These are phyloP conservation scores for Arthrobotrys entomopaga DNA, from an alignment of 2,329 filamentous ascomycete species.

Conservation along the genomic window DNA sequence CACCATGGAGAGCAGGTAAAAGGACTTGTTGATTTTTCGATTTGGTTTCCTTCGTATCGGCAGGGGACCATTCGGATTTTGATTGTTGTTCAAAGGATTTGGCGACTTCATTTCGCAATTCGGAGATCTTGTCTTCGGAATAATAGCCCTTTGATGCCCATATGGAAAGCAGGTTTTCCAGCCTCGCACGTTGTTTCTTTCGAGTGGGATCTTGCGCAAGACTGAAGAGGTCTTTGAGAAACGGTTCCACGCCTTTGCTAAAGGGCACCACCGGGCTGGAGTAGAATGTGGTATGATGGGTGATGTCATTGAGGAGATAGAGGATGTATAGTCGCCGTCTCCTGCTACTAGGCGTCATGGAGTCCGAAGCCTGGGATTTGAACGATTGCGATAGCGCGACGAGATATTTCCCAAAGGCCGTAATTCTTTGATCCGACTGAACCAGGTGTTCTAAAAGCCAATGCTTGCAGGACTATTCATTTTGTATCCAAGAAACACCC, in stretches of 20 bases:
- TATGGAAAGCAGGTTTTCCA: constrained; percentile 72
- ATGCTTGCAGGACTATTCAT: constrained; percentile 81
- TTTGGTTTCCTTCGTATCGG: constrained; percentile 16
- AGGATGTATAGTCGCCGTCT: constrained; percentile 79
- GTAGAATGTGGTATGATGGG: constrained; percentile 74
- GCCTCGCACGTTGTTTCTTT: constrained; percentile 73
- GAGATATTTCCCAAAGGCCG: constrained; percentile 79
- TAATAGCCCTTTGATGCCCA: constrained; percentile 78
- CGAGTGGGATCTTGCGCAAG: constrained; percentile 69
- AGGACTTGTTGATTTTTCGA: constrained; percentile 35
- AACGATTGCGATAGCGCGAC: constrained; percentile 74
- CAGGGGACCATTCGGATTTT: constrained; percentile 8
- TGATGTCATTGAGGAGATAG: constrained; percentile 80
- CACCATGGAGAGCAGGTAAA: constrained; percentile 81
- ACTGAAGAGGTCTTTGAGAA: constrained; percentile 72
- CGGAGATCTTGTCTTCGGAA: constrained; percentile 66
- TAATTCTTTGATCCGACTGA: constrained; percentile 73
- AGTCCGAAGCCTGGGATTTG: constrained; percentile 56
- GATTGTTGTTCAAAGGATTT: constrained; percentile 59
- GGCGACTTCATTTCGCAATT: constrained; percentile 70
- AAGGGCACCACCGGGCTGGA: constrained; percentile 67
- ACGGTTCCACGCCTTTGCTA: constrained; percentile 68
- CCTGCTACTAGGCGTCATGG: constrained; percentile 67
- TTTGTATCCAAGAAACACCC: constrained; percentile 60
- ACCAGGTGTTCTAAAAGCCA: constrained; percentile 81